These are phyloP conservation scores for Ajuga chamaepitys DNA, from an alignment of 257 asterid species.

Conservation along the genomic window DNA sequence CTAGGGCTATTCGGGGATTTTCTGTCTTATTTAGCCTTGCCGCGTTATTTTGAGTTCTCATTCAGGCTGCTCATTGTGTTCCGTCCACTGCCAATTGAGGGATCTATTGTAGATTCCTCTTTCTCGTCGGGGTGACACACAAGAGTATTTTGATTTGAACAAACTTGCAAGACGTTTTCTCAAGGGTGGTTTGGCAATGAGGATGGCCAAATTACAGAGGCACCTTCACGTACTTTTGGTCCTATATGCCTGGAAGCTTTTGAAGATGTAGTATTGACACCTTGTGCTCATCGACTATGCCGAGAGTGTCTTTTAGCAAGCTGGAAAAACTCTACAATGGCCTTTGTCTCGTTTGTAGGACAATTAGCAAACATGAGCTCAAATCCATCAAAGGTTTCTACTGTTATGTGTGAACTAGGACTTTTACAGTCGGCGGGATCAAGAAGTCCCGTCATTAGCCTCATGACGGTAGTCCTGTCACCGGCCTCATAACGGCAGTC, in stretches of 20 bases:
- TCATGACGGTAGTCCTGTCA: too few species aligned
- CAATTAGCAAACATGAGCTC: conserved; percentile 74
- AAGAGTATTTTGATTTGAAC: conserved; percentile 85
- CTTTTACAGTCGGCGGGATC: conserved; percentile 42
- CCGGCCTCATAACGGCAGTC: too few species aligned
- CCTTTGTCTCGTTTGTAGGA: conserved; percentile 97
- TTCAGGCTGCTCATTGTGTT: too few species aligned
- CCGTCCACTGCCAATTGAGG: too few species aligned
- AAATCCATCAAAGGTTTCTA: conserved; percentile 87
- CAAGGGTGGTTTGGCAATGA: conserved; percentile 46
- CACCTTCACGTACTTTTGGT: conserved; percentile 78
- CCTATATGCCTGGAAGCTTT: conserved; percentile 97
- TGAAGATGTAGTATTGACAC: conserved; percentile 97
- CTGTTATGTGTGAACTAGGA: conserved; percentile 65
- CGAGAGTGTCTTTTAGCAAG: conserved; percentile 94
- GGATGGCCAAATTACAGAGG: conserved; percentile 48
- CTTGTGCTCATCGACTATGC: conserved; percentile 95
- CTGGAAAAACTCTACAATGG: conserved; percentile 81
- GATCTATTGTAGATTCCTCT: too few species aligned
- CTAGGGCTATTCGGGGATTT: too few species aligned
- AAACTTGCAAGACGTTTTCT: conserved; percentile 87
- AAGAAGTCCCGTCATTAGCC: too few species aligned
- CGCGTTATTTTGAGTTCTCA: too few species aligned
- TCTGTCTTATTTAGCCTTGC: too few species aligned
- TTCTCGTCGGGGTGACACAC: conserved; percentile 99